These are phyloP conservation scores for Stachybotrys chartarum DNA, from an alignment of 2,329 filamentous ascomycete species.

Conservation along the genomic window DNA sequence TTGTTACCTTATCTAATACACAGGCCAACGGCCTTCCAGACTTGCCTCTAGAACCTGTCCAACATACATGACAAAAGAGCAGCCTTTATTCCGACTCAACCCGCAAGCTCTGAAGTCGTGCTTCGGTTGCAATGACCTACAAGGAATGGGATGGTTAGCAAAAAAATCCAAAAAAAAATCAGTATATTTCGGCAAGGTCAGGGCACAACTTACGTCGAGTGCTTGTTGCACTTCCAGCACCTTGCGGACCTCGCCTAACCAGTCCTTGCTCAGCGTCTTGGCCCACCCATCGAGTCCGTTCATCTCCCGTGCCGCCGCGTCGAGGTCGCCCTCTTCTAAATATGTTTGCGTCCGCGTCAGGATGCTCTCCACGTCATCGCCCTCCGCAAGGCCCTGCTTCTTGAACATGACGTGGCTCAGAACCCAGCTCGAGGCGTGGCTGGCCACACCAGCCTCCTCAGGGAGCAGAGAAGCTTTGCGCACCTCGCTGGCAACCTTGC, in stretches of 20 bases:
- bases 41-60: conserved; percentile 10
- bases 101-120: conserved; percentile 78
- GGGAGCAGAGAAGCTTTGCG: conserved; percentile 90
- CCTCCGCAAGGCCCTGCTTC: conserved; percentile 77
- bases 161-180: conserved; percentile 8
- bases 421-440: conserved; percentile 82
- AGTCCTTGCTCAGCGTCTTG: conserved; percentile 89
- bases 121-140: conserved; percentile 84
- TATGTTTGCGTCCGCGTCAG: conserved; percentile 82
- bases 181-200: neutral
- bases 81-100: conserved; percentile 52
- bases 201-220: conserved; percentile 68
- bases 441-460: conserved; percentile 88
- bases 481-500: conserved; percentile 84
- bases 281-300: conserved; percentile 91
- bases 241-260: conserved; percentile 83
- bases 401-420: conserved; percentile 95
- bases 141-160: conserved; percentile 14
- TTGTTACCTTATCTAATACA: conserved; percentile 30
- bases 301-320: conserved; percentile 89
- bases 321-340: conserved; percentile 87
- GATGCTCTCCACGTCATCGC: conserved; percentile 89
- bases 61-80: conserved; percentile 30
- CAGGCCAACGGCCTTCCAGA: conserved; percentile 19
- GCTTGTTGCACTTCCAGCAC: conserved; percentile 94